These are phyloP conservation scores for Tricholoma sp. DNA, from an alignment of 768 basidiomycete species.

Conservation along the genomic window DNA sequence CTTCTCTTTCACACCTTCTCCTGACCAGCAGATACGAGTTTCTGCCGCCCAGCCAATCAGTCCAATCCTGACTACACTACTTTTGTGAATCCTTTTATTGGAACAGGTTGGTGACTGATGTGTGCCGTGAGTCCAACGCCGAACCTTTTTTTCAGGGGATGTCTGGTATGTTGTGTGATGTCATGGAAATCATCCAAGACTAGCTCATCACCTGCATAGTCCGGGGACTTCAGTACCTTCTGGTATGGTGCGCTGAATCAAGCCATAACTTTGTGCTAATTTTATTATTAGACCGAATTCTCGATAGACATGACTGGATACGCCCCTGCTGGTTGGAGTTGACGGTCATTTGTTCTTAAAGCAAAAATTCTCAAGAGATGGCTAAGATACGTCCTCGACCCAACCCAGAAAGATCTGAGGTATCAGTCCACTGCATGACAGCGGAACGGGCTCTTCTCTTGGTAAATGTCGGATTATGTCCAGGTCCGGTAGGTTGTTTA, in stretches of 20 bases:
- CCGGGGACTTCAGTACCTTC: constrained; percentile 70
- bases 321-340: constrained; percentile 54
- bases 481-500: background rate
- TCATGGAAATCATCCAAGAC: background rate
- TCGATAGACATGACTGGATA: constrained; percentile 69
- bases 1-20: constrained; percentile 38
- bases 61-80: constrained; percentile 54
- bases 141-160: constrained; percentile 39
- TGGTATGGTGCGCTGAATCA: constrained; percentile 49
- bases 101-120: constrained; percentile 40
- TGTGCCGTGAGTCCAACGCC: background rate
- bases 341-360: background rate
- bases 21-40: constrained; percentile 55
- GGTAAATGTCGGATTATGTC: constrained; percentile 26
- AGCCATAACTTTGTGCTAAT: background rate
- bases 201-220: constrained; percentile 24
- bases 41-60: constrained; percentile 46
- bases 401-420: constrained; percentile 55
- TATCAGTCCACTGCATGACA: constrained; percentile 63
- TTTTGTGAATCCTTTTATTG: constrained; percentile 72
- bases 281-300: constrained; percentile 50
- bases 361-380: background rate
- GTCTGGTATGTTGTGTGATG: constrained; percentile 48
- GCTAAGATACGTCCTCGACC: constrained; percentile 58
- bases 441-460: constrained; percentile 63